A percentile compares a stretch with the other conserved stretches of the same genome.
phyloP scores from a whole-genome alignment of 2,329 filamentous ascomycete genomes.

The Pseudocercospora eumusae region DNA sequence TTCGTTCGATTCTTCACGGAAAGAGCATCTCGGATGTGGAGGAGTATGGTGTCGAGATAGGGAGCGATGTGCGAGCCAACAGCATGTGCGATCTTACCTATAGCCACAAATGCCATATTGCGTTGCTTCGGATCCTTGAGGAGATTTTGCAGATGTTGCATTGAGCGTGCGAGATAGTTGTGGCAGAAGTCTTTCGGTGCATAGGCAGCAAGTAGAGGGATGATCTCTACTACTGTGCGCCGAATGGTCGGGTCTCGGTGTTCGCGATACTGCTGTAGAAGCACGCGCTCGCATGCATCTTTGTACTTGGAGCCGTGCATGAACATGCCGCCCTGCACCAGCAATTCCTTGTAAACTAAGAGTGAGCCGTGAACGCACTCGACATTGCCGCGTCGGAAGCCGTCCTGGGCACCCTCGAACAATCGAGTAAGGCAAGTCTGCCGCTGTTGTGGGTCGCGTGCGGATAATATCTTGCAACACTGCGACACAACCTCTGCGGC shows the following conservation, averaged over 20 bases:
- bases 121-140: conserved; percentile 93
- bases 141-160: conserved; percentile 92
- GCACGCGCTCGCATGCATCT: conserved; percentile 88
- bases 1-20: conserved; percentile 72
- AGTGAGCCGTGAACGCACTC: conserved; percentile 94
- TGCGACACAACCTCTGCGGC: conserved; percentile 91
- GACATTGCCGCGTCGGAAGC: conserved; percentile 76
- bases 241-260: conserved; percentile 85
- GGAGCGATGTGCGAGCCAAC: conserved; percentile 93
- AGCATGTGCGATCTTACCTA: conserved; percentile 93
- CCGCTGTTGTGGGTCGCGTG: conserved; percentile 85
- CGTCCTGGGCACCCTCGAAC: conserved; percentile 78
- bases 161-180: conserved; percentile 89
- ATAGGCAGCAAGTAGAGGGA: conserved; percentile 90
- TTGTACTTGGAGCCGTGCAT: conserved; percentile 90
- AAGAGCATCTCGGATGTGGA: conserved; percentile 89
- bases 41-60: conserved; percentile 90
- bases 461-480: conserved; percentile 92
- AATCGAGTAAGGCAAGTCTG: conserved; percentile 87
- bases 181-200: conserved; percentile 86
- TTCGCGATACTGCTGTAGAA: conserved; percentile 75
- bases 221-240: conserved; percentile 84
- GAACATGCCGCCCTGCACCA: conserved; percentile 96
- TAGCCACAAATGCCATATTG: conserved; percentile 91
- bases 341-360: conserved; percentile 85